Conservation (phyloP, 306 rosid genomes). For the Quercus robur region DNA sequence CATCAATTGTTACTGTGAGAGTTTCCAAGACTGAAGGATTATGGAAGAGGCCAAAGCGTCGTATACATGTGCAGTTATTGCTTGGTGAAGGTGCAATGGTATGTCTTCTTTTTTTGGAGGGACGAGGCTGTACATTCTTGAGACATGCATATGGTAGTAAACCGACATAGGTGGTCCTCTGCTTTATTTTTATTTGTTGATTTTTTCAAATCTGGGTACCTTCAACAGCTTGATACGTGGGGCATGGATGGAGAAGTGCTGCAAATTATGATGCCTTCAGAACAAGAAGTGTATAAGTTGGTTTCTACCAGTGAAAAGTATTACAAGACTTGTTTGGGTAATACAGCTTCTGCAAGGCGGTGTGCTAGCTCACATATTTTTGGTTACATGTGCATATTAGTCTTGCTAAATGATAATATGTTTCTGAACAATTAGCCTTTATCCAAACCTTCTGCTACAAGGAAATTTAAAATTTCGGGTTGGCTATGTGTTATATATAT, state of each 20-base stretch:
- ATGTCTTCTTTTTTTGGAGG: slow-evolving; percentile 23
- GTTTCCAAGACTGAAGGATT: slow-evolving; percentile 70
- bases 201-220: slow-evolving; percentile 5
- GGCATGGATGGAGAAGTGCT: slow-evolving; percentile 81
- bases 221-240: slow-evolving; percentile 65
- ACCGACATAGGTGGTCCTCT: neutral
- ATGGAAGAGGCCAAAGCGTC: slow-evolving; percentile 77
- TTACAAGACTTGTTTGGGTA: slow-evolving; percentile 54
- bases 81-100: slow-evolving; percentile 91
- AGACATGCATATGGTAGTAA: slow-evolving; percentile 4
- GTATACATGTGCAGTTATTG: slow-evolving; percentile 66
- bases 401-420: neutral
- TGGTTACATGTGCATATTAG: neutral
- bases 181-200: neutral
- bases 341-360: neutral
- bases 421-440: neutral
- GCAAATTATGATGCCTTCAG: slow-evolving; percentile 62
- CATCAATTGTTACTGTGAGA: slow-evolving; percentile 60
- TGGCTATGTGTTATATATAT: neutral
- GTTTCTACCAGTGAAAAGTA: slow-evolving; percentile 61
- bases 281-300: slow-evolving; percentile 58
- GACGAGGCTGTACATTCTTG: slow-evolving; percentile 14
- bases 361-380: neutral
- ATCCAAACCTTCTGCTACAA: neutral
- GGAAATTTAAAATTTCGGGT: no score